These are phyloP conservation scores for Polygonum maritimum DNA, from an alignment of 148 eudicot genomes.

Conservation along the genomic window DNA sequence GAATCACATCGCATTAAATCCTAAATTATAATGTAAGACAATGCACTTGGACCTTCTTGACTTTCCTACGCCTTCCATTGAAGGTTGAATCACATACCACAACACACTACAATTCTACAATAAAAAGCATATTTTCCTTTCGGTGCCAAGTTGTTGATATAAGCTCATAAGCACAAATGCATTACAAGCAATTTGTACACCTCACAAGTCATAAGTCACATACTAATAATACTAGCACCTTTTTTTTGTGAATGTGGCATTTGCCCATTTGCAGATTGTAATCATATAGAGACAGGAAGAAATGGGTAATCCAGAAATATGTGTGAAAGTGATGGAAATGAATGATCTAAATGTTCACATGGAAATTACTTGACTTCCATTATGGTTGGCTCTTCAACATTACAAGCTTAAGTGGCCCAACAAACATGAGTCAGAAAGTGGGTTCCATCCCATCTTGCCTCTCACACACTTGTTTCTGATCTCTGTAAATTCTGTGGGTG, in stretches of 20 bases:
- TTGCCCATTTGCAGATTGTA: neutral
- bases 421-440: neutral
- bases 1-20: too few species aligned
- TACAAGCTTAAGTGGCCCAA: neutral
- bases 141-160: too few species aligned
- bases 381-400: slow-evolving; percentile 4
- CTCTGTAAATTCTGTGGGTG: neutral
- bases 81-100: too few species aligned
- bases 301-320: neutral
- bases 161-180: too few species aligned
- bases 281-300: neutral
- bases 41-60: too few species aligned
- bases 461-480: neutral
- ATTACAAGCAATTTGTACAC: too few species aligned
- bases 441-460: slow-evolving; percentile 1
- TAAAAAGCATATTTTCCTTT: too few species aligned
- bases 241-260: neutral
- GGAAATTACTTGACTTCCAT: neutral
- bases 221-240: too few species aligned
- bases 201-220: too few species aligned
- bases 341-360: neutral
- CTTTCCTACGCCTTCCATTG: too few species aligned
- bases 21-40: too few species aligned
- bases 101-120: too few species aligned
- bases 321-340: neutral